A percentile compares a stretch with the other conserved stretches of the same genome.
These are phyloP conservation scores for Populus ilicifolia DNA, from an alignment of 345 rosid genomes.

Conservation along the genomic window DNA sequence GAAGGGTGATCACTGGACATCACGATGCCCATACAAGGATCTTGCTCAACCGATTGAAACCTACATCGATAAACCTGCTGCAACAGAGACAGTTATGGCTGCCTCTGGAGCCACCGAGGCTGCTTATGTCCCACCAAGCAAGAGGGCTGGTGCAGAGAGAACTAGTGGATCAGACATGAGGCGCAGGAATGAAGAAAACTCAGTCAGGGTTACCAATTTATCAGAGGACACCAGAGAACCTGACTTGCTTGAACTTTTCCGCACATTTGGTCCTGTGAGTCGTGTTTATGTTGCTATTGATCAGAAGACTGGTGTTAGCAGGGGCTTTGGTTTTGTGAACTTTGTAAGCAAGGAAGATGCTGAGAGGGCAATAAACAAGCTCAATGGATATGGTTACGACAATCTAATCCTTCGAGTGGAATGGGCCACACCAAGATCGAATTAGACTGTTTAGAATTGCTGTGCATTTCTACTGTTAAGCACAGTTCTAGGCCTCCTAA, in stretches of 20 bases:
- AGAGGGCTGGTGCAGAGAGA: conserved; percentile 74
- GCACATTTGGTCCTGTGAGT: conserved; percentile 73
- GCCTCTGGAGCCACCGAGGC: conserved; percentile 43
- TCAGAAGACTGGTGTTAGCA: conserved; percentile 78
- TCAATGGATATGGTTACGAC: conserved; percentile 90
- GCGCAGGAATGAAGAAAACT: conserved; percentile 87
- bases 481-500: background rate
- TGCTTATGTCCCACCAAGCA: conserved; percentile 73
- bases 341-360: conserved; percentile 85
- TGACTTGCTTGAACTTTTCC: conserved; percentile 78
- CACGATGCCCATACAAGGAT: conserved; percentile 86
- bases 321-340: conserved; percentile 92
- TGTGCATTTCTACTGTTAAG: background rate
- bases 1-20: conserved; percentile 95
- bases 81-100: conserved; percentile 43
- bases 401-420: conserved; percentile 88
- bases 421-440: conserved; percentile 88
- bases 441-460: conserved; percentile 27
- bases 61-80: conserved; percentile 57
- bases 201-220: conserved; percentile 75
- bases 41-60: conserved; percentile 53
- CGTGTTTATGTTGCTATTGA: conserved; percentile 84
- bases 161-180: conserved; percentile 72
- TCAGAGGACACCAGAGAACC: conserved; percentile 89
- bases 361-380: conserved; percentile 77